A percentile compares a stretch with the other conserved stretches of the same genome.
Evolutionary conservation across 805 yeast species (phyloP).

Genomic region (Wickerhamiella slavikovae): DNA sequence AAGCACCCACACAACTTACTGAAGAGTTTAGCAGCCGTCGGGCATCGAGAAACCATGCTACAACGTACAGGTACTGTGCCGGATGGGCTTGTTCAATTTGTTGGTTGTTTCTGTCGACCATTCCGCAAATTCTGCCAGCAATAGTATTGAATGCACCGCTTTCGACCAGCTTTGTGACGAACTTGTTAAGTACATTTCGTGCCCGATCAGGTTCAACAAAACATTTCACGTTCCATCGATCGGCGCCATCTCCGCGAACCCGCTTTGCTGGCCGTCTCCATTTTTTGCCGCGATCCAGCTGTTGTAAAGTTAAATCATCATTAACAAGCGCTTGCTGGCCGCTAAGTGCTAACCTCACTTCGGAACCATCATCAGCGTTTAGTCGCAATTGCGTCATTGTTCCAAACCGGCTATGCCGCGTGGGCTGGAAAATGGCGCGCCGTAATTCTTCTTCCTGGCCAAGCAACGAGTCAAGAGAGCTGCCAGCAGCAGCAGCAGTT

Average conservation of each 20-base stretch:
- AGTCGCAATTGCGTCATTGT: conserved; percentile 57
- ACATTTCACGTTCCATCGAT: conserved; percentile 12
- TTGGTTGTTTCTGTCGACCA: conserved; percentile 23
- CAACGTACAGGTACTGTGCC: conserved; percentile 34
- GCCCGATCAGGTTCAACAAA: conserved; percentile 11
- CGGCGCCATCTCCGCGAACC: conserved; percentile 4
- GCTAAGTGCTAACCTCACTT: conserved; percentile 41
- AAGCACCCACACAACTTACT: conserved; percentile 22
- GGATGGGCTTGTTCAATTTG: conserved; percentile 13
- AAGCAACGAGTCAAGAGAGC: conserved; percentile 25
- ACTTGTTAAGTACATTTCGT: conserved; percentile 19
- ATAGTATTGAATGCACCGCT: conserved; percentile 60
- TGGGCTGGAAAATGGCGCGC: conserved; percentile 24
- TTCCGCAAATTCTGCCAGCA: conserved; percentile 29
- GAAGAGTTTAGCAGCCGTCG: too few species aligned
- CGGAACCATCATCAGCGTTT: conserved; percentile 23
- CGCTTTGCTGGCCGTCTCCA: conserved; percentile 29
- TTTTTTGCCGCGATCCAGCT: conserved; percentile 45
- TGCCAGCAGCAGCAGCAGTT: background rate
- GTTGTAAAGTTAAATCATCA: conserved; percentile 32
- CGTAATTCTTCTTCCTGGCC: conserved; percentile 38
- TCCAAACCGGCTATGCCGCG: conserved; percentile 85
- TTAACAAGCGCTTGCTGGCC: conserved; percentile 46
- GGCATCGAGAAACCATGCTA: conserved; percentile 59
- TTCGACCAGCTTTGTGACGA: conserved; percentile 41